Conservation (phyloP, 164 flowering plant genomes). For the Berberis thunbergii region DNA sequence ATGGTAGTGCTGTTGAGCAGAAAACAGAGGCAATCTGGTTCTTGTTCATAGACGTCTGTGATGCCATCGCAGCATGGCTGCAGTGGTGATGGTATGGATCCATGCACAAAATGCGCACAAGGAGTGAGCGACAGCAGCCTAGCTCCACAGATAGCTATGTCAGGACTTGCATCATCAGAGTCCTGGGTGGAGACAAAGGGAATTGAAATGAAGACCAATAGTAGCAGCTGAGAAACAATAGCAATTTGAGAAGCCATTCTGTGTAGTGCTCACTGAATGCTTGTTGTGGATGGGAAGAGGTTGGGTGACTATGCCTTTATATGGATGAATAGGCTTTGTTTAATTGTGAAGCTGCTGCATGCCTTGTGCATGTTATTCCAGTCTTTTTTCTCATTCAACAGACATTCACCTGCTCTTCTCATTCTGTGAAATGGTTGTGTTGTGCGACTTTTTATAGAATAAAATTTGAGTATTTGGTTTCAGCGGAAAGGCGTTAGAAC, state of each 20-base stretch:
- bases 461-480: too few relatives aligned
- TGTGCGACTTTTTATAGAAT: too few relatives aligned
- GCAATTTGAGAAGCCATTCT: slow-evolving; percentile 10
- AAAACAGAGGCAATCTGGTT: slow-evolving; percentile 52
- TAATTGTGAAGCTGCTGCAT: too few relatives aligned
- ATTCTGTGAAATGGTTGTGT: too few relatives aligned
- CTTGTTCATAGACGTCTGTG: slow-evolving; percentile 26
- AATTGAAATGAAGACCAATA: slow-evolving; percentile 9
- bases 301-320: too few relatives aligned
- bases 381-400: too few relatives aligned
- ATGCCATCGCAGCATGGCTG: slow-evolving; percentile 53
- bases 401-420: too few relatives aligned
- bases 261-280: too few relatives aligned
- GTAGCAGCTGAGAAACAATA: not conserved
- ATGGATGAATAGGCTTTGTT: too few relatives aligned
- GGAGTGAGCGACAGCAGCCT: slow-evolving; percentile 35
- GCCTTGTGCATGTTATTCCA: too few relatives aligned
- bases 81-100: slow-evolving; percentile 26
- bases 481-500: too few relatives aligned
- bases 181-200: not conserved
- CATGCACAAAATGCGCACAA: slow-evolving; percentile 66
- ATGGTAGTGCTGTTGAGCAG: slow-evolving; percentile 35
- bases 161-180: slow-evolving; percentile 5
- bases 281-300: too few relatives aligned
- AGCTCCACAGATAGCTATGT: slow-evolving; percentile 30